A percentile compares a stretch with the other conserved stretches of the same genome.
These are phyloP conservation scores for Bipolaris bicolor DNA, from an alignment of 2,329 filamentous ascomycete genomes.

Conservation along the genomic window DNA sequence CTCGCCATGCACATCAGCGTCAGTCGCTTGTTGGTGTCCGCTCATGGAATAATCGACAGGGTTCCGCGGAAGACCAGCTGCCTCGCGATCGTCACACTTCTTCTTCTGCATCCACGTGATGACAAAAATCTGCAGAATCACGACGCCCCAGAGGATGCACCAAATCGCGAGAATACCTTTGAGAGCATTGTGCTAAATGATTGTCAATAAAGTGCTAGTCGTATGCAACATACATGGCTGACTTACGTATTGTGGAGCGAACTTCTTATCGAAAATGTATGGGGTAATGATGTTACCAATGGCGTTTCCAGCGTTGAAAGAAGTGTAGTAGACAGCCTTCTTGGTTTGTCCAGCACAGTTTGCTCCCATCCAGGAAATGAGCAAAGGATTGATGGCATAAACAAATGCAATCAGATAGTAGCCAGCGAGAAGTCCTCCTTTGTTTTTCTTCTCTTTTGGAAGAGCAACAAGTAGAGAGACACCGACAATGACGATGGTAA, in stretches of 20 bases:
- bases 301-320: constrained; percentile 68
- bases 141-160: constrained; percentile 30
- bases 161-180: constrained; percentile 31
- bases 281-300: constrained; percentile 64
- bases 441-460: constrained; percentile 51
- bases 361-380: constrained; percentile 71
- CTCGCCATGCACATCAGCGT: constrained; percentile 28
- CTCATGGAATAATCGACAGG: constrained; percentile 29
- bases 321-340: constrained; percentile 67
- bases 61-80: constrained; percentile 27
- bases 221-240: too few species aligned
- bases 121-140: constrained; percentile 20
- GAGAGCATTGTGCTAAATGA: constrained; percentile 24
- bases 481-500: constrained; percentile 66
- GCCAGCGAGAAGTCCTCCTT: constrained; percentile 60
- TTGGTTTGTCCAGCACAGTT: constrained; percentile 73
- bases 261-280: constrained; percentile 31
- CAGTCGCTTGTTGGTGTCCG: constrained; percentile 23
- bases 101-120: constrained; percentile 32
- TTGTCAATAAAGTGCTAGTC: background rate
- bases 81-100: constrained; percentile 28
- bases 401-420: constrained; percentile 72
- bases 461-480: constrained; percentile 61
- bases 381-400: constrained; percentile 69
- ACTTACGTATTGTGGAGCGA: constrained; percentile 31